Evolutionary conservation across 768 basidiomycete species (phyloP), one percentile per base, ranked within the genome.

Genomic region (Mrakia frigida): DNA sequence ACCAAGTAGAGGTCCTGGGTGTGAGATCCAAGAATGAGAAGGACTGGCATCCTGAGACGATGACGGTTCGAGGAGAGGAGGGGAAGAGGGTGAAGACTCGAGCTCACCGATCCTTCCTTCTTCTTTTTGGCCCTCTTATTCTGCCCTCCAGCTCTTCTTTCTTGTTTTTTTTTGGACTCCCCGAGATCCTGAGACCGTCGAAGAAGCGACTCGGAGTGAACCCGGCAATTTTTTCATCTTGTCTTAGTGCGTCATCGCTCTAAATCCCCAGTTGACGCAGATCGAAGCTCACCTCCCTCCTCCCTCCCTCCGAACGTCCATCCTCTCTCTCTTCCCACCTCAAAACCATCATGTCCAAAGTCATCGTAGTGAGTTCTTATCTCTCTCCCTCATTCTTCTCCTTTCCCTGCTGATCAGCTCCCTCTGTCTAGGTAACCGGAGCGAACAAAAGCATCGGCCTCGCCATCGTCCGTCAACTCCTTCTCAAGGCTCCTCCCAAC

Each of bases 401-500:
- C 11, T 46, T 10, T 25, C 37, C 35, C 43, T 28, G 6, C 68
- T 52, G 39, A n/a, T 43, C 16, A 18, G 1, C 10, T 16, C n/a
- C 13, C 25, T 33, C n/a, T 70, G 6, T 7, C 3, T 18, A 39
- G 67, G 63, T 74, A 43, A 74, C 63, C 21, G 73, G 73, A 35
- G 52, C 74, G 37, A 68, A 68, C 65, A 68, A 75, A 56, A 74
- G 79, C 7, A 74, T 79, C 65, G 79, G 79, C 1, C 65, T 70
- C 1, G 78, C 70, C 11, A 80, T 80, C 68, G 75, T 78, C 41
- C 23, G 74, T 2, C 75, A 67, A 37, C 21, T 76, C 33, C 76
- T 79, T 5, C 39, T 71, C 28, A 41, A 73, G 28, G 70, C 79
- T 23, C 77, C 79, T 25, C 72, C 74, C n/a, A 79, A 67, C 50